Percentiles rank a stretch among this genome's conserved stretches.
Evolutionary conservation across 306 rosid species (phyloP).

Genomic region (Luffa acutangula): DNA sequence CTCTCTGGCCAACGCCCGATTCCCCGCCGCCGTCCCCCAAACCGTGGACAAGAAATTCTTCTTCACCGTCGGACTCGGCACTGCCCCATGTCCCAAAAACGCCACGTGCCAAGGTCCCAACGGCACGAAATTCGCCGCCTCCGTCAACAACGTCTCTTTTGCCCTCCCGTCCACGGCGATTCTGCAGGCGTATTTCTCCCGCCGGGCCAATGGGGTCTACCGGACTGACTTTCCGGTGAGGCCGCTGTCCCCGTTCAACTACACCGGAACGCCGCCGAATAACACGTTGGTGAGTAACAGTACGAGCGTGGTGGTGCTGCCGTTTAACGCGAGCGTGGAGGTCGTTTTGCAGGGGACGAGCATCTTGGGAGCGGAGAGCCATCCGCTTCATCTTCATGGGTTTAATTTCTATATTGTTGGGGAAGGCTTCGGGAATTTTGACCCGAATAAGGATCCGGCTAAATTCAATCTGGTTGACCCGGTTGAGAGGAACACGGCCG

Average conservation of each 20-base stretch:
- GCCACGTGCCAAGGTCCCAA: constrained; percentile 85
- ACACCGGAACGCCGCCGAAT: constrained; percentile 72
- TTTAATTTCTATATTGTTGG: constrained; percentile 63
- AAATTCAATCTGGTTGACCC: constrained; percentile 66
- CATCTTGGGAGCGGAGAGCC: constrained; percentile 62
- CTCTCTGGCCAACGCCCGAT: constrained; percentile 38
- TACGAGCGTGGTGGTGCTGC: constrained; percentile 49
- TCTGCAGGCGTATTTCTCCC: constrained; percentile 41
- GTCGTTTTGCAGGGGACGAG: constrained; percentile 62
- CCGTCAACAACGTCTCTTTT: constrained; percentile 62
- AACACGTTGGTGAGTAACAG: constrained; percentile 45
- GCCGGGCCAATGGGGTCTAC: constrained; percentile 38
- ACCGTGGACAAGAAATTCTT: constrained; percentile 43
- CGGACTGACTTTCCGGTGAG: constrained; percentile 48
- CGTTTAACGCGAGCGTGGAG: constrained; percentile 68
- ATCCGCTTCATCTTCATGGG: constrained; percentile 87
- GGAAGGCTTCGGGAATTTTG: constrained; percentile 72
- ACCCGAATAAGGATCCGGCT: constrained; percentile 45
- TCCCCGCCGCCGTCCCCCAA: constrained; percentile 59
- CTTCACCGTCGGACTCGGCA: constrained; percentile 70
- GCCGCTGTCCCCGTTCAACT: constrained; percentile 46
- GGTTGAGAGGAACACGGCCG: constrained; percentile 50
- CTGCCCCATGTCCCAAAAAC: constrained; percentile 52
- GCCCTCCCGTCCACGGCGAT: constrained; percentile 57
- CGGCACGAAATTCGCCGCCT: constrained; percentile 51